These are phyloP conservation scores for Coemansia sp. DNA, from an alignment of 192 early-diverging fungal species.

Conservation along the genomic window DNA sequence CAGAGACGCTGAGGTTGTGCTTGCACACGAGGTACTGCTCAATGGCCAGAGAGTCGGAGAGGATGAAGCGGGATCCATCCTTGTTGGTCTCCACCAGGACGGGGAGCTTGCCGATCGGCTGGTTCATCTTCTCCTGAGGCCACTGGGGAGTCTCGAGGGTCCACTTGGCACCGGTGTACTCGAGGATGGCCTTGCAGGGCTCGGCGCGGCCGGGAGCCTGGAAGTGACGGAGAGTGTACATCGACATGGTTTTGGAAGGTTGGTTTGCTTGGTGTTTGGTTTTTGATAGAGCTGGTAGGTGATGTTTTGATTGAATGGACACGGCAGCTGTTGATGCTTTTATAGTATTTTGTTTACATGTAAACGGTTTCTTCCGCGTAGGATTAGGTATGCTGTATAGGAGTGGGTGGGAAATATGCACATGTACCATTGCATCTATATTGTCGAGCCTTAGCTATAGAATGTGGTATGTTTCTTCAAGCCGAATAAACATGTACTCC, in stretches of 20 bases:
- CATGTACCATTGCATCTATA: background rate
- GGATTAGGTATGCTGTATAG: background rate
- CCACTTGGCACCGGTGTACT: constrained; percentile 35
- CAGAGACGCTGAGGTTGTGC: constrained; percentile 28
- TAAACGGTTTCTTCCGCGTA: background rate
- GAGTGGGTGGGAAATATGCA: background rate
- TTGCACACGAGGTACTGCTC: constrained; percentile 53
- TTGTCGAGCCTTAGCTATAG: background rate
- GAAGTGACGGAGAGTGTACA: constrained; percentile 34
- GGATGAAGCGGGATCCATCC: constrained; percentile 20
- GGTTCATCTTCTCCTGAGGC: constrained; percentile 42
- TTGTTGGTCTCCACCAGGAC: constrained; percentile 47
- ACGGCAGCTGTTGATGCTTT: background rate
- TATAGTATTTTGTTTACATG: background rate
- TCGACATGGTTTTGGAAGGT: background rate
- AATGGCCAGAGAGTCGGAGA: constrained; percentile 51
- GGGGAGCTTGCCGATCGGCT: constrained; percentile 55
- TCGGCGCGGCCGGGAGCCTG: constrained; percentile 31
- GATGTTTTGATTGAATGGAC: background rate
- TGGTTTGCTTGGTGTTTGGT: background rate
- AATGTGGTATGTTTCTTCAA: no score
- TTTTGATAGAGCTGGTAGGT: background rate
- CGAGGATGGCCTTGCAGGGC: constrained; percentile 35
- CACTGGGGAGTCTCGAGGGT: constrained; percentile 29
- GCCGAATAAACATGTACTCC: background rate